phyloP scores from a whole-genome alignment of 495 filamentous ascomycete genomes.

The Hyaloscypha hepaticicola region DNA sequence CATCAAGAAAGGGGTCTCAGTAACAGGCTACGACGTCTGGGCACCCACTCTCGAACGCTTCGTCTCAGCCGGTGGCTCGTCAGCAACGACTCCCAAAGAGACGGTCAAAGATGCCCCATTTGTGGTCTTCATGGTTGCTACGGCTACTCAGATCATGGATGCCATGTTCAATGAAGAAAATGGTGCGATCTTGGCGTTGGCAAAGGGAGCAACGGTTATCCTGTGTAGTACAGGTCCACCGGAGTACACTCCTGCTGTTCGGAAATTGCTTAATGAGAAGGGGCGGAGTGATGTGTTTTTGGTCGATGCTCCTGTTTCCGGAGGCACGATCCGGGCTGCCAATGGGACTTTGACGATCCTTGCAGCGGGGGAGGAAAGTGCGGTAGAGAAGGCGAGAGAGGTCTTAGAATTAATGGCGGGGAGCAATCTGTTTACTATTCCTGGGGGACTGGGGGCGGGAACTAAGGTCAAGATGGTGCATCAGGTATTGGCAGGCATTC shows the following conservation, averaged over 20 bases:
- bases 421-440: slow-evolving; percentile 67
- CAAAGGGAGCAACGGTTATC: slow-evolving; percentile 59
- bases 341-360: slow-evolving; percentile 80
- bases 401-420: slow-evolving; percentile 62
- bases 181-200: slow-evolving; percentile 56
- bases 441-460: slow-evolving; percentile 72
- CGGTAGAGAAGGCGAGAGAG: slow-evolving; percentile 56
- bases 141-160: slow-evolving; percentile 62
- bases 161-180: slow-evolving; percentile 62
- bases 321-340: slow-evolving; percentile 70
- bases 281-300: slow-evolving; percentile 64
- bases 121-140: slow-evolving; percentile 81
- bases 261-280: slow-evolving; percentile 48
- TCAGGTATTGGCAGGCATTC: slow-evolving; percentile 75
- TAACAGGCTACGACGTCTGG: slow-evolving; percentile 78
- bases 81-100: slow-evolving; percentile 60
- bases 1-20: slow-evolving; percentile 62
- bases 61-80: slow-evolving; percentile 60
- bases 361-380: slow-evolving; percentile 60
- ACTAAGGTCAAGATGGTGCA: slow-evolving; percentile 89
- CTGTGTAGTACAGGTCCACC: slow-evolving; percentile 76
- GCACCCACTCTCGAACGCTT: slow-evolving; percentile 70
- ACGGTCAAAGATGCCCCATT: slow-evolving; percentile 59
- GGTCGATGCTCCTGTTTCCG: slow-evolving; percentile 75
- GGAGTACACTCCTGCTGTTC: slow-evolving; percentile 60